These are phyloP conservation scores for Tuber umbilicatum DNA, from an alignment of 495 filamentous ascomycete genomes.

Conservation along the genomic window DNA sequence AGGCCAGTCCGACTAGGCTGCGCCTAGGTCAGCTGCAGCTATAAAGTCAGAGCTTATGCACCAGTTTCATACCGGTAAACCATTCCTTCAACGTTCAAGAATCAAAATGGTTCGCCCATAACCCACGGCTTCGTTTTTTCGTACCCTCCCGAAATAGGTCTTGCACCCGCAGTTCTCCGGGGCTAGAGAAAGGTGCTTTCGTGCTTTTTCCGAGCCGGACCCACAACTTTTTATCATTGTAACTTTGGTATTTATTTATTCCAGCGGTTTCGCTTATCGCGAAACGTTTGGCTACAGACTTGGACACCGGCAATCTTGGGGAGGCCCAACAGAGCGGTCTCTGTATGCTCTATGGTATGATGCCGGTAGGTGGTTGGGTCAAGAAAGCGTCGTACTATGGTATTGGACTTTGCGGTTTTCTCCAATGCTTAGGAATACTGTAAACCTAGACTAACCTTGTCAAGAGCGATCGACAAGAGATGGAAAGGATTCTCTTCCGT, in stretches of 20 bases:
- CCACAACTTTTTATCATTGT: neutral
- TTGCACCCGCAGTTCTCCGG: neutral
- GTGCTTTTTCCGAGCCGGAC: neutral
- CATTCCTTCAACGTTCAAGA: neutral
- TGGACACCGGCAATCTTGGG: neutral
- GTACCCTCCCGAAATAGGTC: neutral
- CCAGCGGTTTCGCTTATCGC: neutral
- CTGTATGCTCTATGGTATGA: neutral
- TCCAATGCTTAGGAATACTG: neutral
- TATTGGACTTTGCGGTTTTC: neutral
- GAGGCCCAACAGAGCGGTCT: neutral
- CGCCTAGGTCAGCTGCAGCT: neutral
- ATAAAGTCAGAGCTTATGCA: neutral
- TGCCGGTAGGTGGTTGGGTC: neutral
- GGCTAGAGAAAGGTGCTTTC: neutral
- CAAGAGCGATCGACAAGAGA: neutral
- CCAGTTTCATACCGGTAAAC: neutral
- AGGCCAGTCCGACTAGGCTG: neutral
- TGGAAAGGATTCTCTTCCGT: neutral
- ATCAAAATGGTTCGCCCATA: neutral
- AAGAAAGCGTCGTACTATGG: neutral
- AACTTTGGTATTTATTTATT: neutral
- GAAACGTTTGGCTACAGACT: neutral
- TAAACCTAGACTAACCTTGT: neutral
- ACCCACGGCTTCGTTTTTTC: neutral